Percentiles rank a stretch among this genome's conserved stretches.
Evolutionary conservation across 148 eudicot species (phyloP).

Genomic region (Persicaria maculosa): DNA sequence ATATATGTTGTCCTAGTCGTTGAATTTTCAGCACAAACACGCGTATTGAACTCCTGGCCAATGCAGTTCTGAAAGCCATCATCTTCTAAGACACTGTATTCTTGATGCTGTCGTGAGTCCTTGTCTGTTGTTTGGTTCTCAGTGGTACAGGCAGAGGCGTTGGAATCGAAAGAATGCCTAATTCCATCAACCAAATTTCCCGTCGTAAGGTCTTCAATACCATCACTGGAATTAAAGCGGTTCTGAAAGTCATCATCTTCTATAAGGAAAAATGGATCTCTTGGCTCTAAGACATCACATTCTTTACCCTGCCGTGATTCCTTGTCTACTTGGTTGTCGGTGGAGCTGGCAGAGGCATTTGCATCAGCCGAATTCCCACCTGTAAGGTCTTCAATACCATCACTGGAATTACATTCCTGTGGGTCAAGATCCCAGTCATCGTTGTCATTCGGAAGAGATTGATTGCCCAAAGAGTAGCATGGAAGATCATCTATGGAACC

Average conservation of each 20-base stretch:
- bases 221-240: not conserved
- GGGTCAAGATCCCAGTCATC: slow-evolving; percentile 20
- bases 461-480: slow-evolving; percentile 33
- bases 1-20: slow-evolving; percentile 7
- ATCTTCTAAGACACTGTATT: not conserved
- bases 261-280: not conserved
- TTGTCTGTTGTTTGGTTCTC: not conserved
- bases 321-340: not conserved
- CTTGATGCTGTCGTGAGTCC: slow-evolving; percentile 7
- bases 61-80: slow-evolving; percentile 3
- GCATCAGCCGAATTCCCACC: not conserved
- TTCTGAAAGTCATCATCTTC: slow-evolving; percentile 4
- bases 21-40: not conserved
- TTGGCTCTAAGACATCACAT: not conserved
- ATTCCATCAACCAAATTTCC: not conserved
- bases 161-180: not conserved
- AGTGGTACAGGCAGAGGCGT: not conserved
- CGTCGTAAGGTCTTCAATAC: not conserved
- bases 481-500: slow-evolving; percentile 83
- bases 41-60: not conserved
- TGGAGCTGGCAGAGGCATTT: not conserved
- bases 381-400: not conserved
- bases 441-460: slow-evolving; percentile 22
- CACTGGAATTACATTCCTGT: slow-evolving; percentile 8
- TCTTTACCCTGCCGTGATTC: slow-evolving; percentile 3